Evolutionary conservation across 306 rosid species (phyloP).

Genomic region (Dalbergia oliveri): DNA sequence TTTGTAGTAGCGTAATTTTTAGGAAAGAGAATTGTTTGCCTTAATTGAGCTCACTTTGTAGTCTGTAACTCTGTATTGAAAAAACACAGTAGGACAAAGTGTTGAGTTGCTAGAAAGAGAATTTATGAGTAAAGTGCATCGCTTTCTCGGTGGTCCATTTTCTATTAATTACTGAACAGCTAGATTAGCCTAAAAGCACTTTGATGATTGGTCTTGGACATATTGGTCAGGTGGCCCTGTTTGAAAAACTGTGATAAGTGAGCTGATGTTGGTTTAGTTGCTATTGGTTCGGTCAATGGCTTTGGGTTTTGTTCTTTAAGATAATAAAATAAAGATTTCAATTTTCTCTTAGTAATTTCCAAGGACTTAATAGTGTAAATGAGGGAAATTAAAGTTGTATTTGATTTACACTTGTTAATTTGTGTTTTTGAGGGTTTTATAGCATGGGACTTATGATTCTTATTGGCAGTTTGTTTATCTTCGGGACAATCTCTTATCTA

Average conservation of each 20-base stretch:
- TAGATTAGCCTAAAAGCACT: conserved; percentile 15
- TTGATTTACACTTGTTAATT: conserved; percentile 27
- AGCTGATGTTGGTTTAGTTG: conserved; percentile 25
- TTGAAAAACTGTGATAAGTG: conserved; percentile 14
- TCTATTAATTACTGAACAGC: conserved; percentile 1
- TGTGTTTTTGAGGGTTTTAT: conserved; percentile 30
- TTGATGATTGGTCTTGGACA: conserved; percentile 8
- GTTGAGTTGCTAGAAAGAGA: conserved; percentile 14
- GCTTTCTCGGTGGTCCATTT: conserved; percentile 17
- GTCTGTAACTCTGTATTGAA: background rate
- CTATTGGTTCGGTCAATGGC: background rate
- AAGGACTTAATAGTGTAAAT: background rate
- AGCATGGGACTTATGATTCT: conserved; percentile 44
- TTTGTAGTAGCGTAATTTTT: background rate
- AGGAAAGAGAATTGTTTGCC: conserved; percentile 6
- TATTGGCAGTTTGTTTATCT: conserved; percentile 90
- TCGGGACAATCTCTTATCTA: conserved; percentile 93
- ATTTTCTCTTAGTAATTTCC: conserved; percentile 5
- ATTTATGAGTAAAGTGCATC: conserved; percentile 2
- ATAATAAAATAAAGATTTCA: background rate
- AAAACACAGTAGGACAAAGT: conserved; percentile 19
- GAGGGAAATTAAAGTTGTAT: conserved; percentile 35
- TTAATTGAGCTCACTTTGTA: background rate
- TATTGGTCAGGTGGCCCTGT: conserved; percentile 1
- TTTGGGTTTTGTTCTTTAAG: conserved; percentile 30